A percentile compares a stretch with the other conserved stretches of the same genome.
phyloP scores from a whole-genome alignment of 2,329 filamentous ascomycete species.

The Stemphylium lycopersici region DNA sequence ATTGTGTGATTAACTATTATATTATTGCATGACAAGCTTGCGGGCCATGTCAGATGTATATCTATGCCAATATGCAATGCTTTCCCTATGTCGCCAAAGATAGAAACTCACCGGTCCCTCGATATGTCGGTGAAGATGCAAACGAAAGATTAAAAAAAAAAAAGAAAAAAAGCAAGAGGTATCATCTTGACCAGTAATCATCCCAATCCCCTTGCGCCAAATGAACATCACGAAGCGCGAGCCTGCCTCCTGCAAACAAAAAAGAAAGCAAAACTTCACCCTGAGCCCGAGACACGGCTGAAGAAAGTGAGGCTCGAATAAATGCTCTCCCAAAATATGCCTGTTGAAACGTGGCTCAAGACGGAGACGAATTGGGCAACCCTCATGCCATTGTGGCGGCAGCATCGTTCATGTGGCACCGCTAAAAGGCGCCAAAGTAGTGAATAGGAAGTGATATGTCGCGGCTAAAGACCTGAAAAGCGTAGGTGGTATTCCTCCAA shows the following conservation, averaged over 20 bases:
- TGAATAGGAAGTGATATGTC: conserved; percentile 15
- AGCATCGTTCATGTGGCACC: conserved; percentile 13
- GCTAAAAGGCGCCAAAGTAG: conserved; percentile 11
- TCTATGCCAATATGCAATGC: background rate
- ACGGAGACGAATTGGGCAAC: background rate
- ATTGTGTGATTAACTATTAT: conserved; percentile 5
- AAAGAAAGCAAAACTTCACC: conserved; percentile 32
- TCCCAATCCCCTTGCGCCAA: too few species aligned
- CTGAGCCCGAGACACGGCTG: conserved; percentile 11
- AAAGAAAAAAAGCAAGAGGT: background rate
- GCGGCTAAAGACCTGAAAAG: conserved; percentile 11
- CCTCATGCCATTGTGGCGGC: conserved; percentile 1
- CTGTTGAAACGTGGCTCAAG: background rate
- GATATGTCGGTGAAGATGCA: conserved; percentile 3
- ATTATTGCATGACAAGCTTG: conserved; percentile 1
- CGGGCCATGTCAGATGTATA: conserved; percentile 1
- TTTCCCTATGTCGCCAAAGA: conserved; percentile 3
- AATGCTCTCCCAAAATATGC: conserved; percentile 5
- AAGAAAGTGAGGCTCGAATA: background rate
- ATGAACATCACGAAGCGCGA: too few species aligned
- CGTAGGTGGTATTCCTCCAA: conserved; percentile 17
- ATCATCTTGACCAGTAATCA: too few species aligned
- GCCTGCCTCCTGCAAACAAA: background rate
- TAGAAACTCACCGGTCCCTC: background rate
- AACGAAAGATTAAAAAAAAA: background rate